Conservation (phyloP, 2,329 filamentous ascomycete genomes). For the Scedosporium boydii region DNA sequence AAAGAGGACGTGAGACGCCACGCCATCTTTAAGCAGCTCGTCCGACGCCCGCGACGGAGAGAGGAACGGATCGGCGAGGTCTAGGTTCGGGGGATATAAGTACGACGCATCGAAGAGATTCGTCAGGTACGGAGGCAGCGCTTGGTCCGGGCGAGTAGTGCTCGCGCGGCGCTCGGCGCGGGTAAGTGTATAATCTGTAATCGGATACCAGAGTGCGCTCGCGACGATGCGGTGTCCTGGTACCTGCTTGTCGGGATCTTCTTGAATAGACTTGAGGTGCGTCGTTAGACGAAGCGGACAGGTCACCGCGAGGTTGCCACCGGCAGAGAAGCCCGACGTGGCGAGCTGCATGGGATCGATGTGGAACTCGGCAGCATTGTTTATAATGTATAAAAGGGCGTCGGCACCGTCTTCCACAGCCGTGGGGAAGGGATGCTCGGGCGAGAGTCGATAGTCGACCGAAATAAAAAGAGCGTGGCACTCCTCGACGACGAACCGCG, state of each 20-base stretch:
- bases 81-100: slow-evolving; percentile 40
- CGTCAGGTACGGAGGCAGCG: slow-evolving; percentile 47
- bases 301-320: slow-evolving; percentile 45
- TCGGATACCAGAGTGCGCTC: slow-evolving; percentile 51
- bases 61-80: slow-evolving; percentile 41
- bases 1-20: slow-evolving; percentile 41
- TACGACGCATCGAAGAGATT: slow-evolving; percentile 56
- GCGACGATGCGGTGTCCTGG: slow-evolving; percentile 29
- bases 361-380: slow-evolving; percentile 44
- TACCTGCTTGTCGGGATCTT: slow-evolving; percentile 26
- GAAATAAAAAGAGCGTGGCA: slow-evolving; percentile 51
- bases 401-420: slow-evolving; percentile 58
- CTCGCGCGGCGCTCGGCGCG: slow-evolving; percentile 46
- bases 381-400: slow-evolving; percentile 50
- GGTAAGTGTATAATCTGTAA: slow-evolving; percentile 49
- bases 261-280: slow-evolving; percentile 15
- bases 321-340: slow-evolving; percentile 55
- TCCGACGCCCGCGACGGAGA: slow-evolving; percentile 33
- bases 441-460: slow-evolving; percentile 60
- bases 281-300: slow-evolving; percentile 31
- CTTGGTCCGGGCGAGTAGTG: slow-evolving; percentile 45
- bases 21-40: slow-evolving; percentile 36
- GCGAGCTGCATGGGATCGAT: slow-evolving; percentile 47
- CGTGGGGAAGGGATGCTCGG: slow-evolving; percentile 53
- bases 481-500: slow-evolving; percentile 38